Evolutionary conservation across 2,329 filamentous ascomycete genomes (phyloP).

Genomic region (Calonectria ilicicola): DNA sequence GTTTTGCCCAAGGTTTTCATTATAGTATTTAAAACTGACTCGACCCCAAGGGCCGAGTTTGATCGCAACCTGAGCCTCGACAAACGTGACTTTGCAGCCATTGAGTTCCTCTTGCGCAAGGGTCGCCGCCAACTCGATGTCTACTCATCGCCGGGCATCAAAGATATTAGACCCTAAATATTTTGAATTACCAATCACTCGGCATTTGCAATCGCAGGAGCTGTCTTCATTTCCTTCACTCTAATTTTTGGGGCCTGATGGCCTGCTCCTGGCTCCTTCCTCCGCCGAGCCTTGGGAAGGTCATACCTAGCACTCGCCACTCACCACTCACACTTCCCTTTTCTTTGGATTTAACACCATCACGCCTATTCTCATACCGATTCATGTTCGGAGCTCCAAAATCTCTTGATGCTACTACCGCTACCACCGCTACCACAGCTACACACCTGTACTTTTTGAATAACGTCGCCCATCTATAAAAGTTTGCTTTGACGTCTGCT

Average conservation of each 20-base stretch:
- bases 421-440: slow-evolving; percentile 10
- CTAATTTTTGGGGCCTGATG: not conserved
- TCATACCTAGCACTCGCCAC: not conserved
- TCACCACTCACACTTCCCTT: not conserved
- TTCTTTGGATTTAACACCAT: not conserved
- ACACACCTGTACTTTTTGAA: slow-evolving; percentile 29
- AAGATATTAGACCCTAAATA: slow-evolving; percentile 70
- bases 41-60: slow-evolving; percentile 76
- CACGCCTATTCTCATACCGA: not conserved
- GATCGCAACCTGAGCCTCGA: slow-evolving; percentile 74
- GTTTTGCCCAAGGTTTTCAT: not conserved
- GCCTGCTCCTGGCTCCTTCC: not conserved
- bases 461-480: slow-evolving; percentile 38
- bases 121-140: slow-evolving; percentile 84
- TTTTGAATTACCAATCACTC: no score
- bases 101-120: slow-evolving; percentile 87
- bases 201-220: not conserved
- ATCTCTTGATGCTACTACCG: not conserved
- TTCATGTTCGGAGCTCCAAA: not conserved
- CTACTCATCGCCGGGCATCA: slow-evolving; percentile 84
- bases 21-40: slow-evolving; percentile 9
- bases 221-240: not conserved
- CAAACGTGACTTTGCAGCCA: slow-evolving; percentile 87
- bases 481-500: slow-evolving; percentile 10
- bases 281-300: not conserved